phyloP scores from a whole-genome alignment of 148 eudicot genomes.

The Polygonum maritimum region DNA sequence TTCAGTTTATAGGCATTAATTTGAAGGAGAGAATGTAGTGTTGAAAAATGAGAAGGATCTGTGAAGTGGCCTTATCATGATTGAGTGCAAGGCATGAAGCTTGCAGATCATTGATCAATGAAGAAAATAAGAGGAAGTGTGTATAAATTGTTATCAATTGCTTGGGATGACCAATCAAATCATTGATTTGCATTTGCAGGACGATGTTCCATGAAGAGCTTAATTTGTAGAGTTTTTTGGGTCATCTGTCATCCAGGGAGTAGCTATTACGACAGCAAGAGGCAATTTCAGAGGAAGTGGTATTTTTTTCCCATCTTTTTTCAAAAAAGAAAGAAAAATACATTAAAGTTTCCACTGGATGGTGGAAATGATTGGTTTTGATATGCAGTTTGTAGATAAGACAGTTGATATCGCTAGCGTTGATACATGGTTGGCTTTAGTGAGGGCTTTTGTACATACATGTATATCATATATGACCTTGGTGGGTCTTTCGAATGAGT shows the following conservation, averaged over 20 bases:
- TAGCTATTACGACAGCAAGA: background rate
- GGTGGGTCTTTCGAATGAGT: background rate
- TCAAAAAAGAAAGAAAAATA: background rate
- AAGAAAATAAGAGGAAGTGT: background rate
- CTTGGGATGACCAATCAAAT: background rate
- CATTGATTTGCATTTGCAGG: background rate
- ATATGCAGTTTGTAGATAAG: background rate
- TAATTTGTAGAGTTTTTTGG: background rate
- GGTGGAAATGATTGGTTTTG: constrained; percentile 1
- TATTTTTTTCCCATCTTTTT: background rate
- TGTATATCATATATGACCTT: background rate
- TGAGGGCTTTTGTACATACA: background rate
- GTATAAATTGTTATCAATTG: background rate
- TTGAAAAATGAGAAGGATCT: background rate
- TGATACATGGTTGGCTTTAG: background rate
- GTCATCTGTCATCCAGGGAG: background rate
- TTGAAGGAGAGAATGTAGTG: background rate
- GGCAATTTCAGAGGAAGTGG: background rate
- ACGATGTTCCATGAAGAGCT: background rate
- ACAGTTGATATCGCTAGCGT: background rate
- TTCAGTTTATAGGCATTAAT: background rate
- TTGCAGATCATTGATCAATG: background rate
- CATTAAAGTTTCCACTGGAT: background rate
- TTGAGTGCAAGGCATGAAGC: background rate
- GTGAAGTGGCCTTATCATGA: background rate